Evolutionary conservation across 306 rosid species (phyloP), one percentile per base, ranked within the genome.

Genomic region (Begonia fuchsioides): DNA sequence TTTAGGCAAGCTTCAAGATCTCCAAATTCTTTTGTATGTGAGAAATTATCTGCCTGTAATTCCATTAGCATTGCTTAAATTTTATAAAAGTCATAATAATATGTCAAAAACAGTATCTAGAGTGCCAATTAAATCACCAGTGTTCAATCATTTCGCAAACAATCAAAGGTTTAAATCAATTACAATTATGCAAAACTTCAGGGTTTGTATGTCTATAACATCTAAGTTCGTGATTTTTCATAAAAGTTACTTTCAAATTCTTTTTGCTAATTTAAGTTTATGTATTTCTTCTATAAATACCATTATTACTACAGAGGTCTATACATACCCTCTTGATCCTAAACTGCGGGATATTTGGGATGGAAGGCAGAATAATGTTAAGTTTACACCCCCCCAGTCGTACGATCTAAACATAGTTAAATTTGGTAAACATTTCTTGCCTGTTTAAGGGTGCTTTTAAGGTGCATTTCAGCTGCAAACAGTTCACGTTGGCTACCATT

Each of bases 371-470:
- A 26, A 26, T 26, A 26, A 26, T 4, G 35, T 26, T 2, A 26
- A 26, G 35, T 26, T 26, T 5, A 26, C 35, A 3, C 35, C 35
- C 35, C 35, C 35, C 7, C 12, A 26, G 66, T 47, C 32, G 10
- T 17, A 18, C 54, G 12, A 11, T 18, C 18, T 15, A 64, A 52
- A 49, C 19, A 49, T 12, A 15, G 10, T 12, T 10, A 17, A 14
- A 50, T 51, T 26, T 12, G 32, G 11, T 65, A 57, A 48, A 44
- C 47, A 10, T 15, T 54, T 57, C 80, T 72, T 62, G 59, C 97
- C 95, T 90, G 97, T 75, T 71, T 81, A 49, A 79, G 66, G 41
- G 67, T 70, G 73, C 60, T 90, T 74, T 77, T 90, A 44, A 90
- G 68, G 69, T 84, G 97, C 97, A 81, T 84, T 59, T 90, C 95